Base-by-base conservation (phyloP, 1,284 basidiomycete species). In the Phellopilus nigrolimitatus region DNA sequence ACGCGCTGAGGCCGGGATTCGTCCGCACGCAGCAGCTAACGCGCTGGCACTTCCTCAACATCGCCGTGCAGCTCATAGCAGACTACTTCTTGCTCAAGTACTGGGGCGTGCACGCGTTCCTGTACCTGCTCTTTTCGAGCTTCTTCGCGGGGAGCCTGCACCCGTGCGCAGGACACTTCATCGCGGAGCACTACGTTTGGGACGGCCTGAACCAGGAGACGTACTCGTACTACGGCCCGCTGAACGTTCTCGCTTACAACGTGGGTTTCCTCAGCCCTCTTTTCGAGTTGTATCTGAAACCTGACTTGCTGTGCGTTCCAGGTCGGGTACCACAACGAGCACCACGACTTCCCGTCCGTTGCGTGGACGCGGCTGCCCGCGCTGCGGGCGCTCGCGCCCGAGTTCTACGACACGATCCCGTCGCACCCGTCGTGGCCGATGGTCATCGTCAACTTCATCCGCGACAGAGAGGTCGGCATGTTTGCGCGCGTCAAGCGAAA, bases 251-350 rank as follows among this genome's bases (percentile, higher is more conserved):
- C 12, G 89, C 91, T 13, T 99, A 97, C 69, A 99, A 99, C 60
- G 95, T 90, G 54, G 54, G 85, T 33, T 49, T 47, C 47, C 25
- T 13, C 22, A 94, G 91, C 50, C 27, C 30, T 4, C 15, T 4
- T 48, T 47, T 30, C 21, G 39, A 95, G 39, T 52, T 49, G 46
- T 30, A 38, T 28, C 46, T 34, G 30, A 30, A 40, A 37, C 28
- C 31, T 36, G 17, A 42, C 51, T 46, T 37, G 31, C 25, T 41
- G 36, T 30, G 43, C 31, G 12, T 6, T 47, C n/a, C 57, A 91
- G 86, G 90, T 97, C 52, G 95, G 95, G 39, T 98, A 97, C 66
- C 95, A 98, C 67, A 97, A 98, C 69, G 95, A 99, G 66, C 95
- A 99, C 68, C 95, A 99, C 71, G 95, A 99, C 69, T 99, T 99